phyloP scores from a whole-genome alignment of 148 eudicot species.

The Limonium bicolor region DNA sequence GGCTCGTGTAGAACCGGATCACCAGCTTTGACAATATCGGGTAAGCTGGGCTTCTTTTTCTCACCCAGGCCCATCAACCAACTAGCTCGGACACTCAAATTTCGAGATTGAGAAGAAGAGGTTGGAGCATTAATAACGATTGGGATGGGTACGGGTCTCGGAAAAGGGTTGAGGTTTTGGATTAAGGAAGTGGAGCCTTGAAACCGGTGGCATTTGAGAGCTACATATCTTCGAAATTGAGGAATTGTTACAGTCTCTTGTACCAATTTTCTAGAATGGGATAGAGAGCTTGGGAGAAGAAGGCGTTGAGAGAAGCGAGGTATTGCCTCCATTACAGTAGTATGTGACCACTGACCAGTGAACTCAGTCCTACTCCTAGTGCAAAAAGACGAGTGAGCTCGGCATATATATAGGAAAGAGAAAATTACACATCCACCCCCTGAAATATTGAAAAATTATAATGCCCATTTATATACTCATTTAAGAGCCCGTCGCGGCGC shows the following conservation, averaged over 20 bases:
- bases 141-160: neutral
- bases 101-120: conserved; percentile 13
- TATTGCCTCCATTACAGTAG: conserved; percentile 45
- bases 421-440: too few relatives aligned
- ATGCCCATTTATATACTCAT: too few relatives aligned
- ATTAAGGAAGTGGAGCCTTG: conserved; percentile 11
- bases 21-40: conserved; percentile 81
- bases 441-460: too few relatives aligned
- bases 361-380: too few relatives aligned
- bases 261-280: conserved; percentile 14
- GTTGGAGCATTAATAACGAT: conserved; percentile 7
- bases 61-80: conserved; percentile 60
- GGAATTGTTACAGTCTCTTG: conserved; percentile 5
- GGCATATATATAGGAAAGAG: too few relatives aligned
- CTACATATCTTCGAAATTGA: conserved; percentile 13
- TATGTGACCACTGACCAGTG: too few relatives aligned
- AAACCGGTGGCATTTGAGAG: conserved; percentile 9
- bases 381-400: too few relatives aligned
- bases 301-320: conserved; percentile 47
- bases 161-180: conserved; percentile 8
- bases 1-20: conserved; percentile 96
- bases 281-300: conserved; percentile 15
- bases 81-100: conserved; percentile 28
- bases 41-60: conserved; percentile 30
- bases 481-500: too few relatives aligned